These are phyloP conservation scores for Aurifilum marmelostoma DNA, from an alignment of 2,329 filamentous ascomycete species.

Conservation along the genomic window DNA sequence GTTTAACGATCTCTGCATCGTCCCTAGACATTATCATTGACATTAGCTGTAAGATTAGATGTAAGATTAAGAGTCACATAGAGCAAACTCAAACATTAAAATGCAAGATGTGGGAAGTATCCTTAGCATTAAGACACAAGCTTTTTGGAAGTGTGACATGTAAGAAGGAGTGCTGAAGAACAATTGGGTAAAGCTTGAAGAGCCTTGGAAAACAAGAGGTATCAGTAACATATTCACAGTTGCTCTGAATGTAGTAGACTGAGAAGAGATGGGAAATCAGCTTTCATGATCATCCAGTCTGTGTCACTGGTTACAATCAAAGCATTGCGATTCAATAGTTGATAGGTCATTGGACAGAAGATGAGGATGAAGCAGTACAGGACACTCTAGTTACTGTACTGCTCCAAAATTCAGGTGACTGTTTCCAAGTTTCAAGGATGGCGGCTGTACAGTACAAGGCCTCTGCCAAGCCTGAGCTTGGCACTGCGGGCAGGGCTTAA, in stretches of 20 bases:
- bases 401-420: too few relatives aligned
- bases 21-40: background rate
- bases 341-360: background rate
- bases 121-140: background rate
- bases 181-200: background rate
- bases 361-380: too few relatives aligned
- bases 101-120: too few relatives aligned
- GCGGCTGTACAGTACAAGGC: background rate
- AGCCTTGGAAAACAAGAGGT: background rate
- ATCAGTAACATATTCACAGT: too few relatives aligned
- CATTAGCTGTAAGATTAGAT: background rate
- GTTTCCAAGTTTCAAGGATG: background rate
- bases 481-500: background rate
- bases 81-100: too few relatives aligned
- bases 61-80: background rate
- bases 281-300: too few relatives aligned
- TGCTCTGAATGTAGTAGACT: too few relatives aligned
- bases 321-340: too few relatives aligned
- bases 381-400: too few relatives aligned
- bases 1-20: background rate
- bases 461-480: conserved; percentile 5
- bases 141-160: background rate
- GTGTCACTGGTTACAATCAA: too few relatives aligned
- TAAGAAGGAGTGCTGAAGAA: background rate
- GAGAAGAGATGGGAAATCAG: too few relatives aligned